Evolutionary conservation across 208 protist genomes (phyloP).

Genomic region (Angomonas ambiguus): DNA sequence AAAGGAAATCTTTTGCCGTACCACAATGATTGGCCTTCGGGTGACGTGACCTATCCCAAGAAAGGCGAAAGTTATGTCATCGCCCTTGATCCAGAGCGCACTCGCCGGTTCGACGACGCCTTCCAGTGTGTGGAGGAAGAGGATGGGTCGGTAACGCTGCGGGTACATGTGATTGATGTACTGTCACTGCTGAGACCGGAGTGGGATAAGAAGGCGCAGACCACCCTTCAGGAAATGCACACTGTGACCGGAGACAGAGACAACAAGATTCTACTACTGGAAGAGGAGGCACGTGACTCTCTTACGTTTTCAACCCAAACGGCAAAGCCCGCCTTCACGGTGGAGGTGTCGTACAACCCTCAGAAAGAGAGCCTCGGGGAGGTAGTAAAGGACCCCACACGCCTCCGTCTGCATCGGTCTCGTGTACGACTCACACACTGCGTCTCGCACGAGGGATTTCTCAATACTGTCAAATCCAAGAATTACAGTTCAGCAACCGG

Average conservation of each 20-base stretch:
- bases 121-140: not conserved
- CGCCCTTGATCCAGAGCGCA: not conserved
- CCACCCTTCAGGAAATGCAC: not conserved
- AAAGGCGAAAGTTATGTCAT: not conserved
- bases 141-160: not conserved
- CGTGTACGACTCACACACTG: not conserved
- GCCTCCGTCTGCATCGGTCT: not conserved
- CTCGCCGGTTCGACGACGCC: not conserved
- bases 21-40: too few species aligned
- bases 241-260: not conserved
- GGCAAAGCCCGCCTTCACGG: not conserved
- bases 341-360: not conserved
- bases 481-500: too few species aligned
- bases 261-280: not conserved
- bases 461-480: too few species aligned
- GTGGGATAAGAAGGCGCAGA: not conserved
- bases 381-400: not conserved
- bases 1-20: too few species aligned
- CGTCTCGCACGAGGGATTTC: not conserved
- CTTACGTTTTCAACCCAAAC: not conserved
- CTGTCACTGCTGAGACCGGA: not conserved
- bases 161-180: constrained; percentile 1
- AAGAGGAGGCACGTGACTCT: not conserved
- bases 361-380: not conserved
- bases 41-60: too few species aligned